Percentiles rank a stretch among this genome's conserved stretches.
phyloP scores from a whole-genome alignment of 805 yeast species.

The Ogataea paraovalis region DNA sequence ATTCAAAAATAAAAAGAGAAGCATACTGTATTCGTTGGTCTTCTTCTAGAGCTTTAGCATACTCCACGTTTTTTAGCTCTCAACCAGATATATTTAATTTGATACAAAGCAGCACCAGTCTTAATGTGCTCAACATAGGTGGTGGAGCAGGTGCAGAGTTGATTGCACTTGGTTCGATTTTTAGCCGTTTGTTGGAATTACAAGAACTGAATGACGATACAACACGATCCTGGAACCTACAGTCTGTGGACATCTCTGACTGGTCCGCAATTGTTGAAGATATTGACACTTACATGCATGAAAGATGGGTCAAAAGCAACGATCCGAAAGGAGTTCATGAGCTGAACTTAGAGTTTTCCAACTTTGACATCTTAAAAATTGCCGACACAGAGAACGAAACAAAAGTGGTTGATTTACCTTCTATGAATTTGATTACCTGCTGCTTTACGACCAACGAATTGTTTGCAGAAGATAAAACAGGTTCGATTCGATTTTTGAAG shows the following conservation, averaged over 20 bases:
- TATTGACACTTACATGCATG: conserved; percentile 40
- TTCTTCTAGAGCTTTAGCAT: conserved; percentile 75
- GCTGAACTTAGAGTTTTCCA: conserved; percentile 31
- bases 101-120: conserved; percentile 28
- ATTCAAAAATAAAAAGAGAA: conserved; percentile 53
- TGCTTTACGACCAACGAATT: conserved; percentile 86
- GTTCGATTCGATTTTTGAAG: conserved; percentile 57
- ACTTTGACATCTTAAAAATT: conserved; percentile 36
- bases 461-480: conserved; percentile 62
- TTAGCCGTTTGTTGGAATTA: conserved; percentile 31
- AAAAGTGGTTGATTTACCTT: conserved; percentile 16
- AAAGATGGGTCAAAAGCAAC: conserved; percentile 51
- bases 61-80: conserved; percentile 59
- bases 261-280: conserved; percentile 57
- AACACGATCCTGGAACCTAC: conserved; percentile 31
- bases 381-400: conserved; percentile 9
- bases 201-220: conserved; percentile 6
- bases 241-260: conserved; percentile 72
- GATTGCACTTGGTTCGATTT: conserved; percentile 58
- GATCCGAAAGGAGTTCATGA: conserved; percentile 12
- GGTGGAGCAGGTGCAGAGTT: conserved; percentile 91
- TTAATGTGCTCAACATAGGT: conserved; percentile 58
- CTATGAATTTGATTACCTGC: conserved; percentile 55
- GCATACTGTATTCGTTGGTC: conserved; percentile 87
- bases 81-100: conserved; percentile 39